phyloP scores from a whole-genome alignment of 1,139 yeast genomes.

The Blastobotrys persicus region DNA sequence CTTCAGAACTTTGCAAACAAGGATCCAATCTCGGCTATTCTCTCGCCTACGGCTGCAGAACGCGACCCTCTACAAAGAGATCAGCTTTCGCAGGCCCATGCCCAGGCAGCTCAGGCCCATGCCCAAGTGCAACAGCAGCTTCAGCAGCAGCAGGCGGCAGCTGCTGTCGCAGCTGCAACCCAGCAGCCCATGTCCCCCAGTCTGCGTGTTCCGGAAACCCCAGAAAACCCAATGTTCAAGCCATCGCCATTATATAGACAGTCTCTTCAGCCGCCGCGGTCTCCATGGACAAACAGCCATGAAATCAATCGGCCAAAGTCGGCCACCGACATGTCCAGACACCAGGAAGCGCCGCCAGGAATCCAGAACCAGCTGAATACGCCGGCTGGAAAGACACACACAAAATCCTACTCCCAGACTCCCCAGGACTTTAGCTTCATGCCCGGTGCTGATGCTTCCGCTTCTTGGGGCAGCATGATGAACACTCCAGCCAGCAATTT shows the following conservation, averaged over 20 bases:
- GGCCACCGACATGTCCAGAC: conserved; percentile 21
- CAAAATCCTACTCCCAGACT: not conserved
- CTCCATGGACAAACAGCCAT: conserved; percentile 26
- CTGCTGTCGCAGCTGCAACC: not conserved
- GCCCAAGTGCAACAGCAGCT: conserved; percentile 12
- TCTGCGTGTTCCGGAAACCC: conserved; percentile 6
- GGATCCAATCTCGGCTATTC: conserved; percentile 31
- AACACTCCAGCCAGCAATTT: conserved; percentile 27
- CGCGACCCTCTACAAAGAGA: conserved; percentile 14
- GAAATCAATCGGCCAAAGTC: conserved; percentile 33
- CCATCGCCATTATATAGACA: conserved; percentile 10
- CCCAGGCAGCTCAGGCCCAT: conserved; percentile 20
- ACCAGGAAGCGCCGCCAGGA: no score
- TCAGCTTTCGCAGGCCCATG: conserved; percentile 15
- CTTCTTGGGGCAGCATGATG: conserved; percentile 31
- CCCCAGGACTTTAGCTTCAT: conserved; percentile 16
- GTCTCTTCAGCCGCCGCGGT: conserved; percentile 13
- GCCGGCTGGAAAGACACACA: conserved; percentile 7
- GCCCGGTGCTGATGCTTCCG: conserved; percentile 25
- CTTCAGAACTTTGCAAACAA: conserved; percentile 35
- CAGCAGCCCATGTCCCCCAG: conserved; percentile 11
- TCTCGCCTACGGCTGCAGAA: conserved; percentile 32
- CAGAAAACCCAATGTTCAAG: not conserved
- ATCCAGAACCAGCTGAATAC: conserved; percentile 9
- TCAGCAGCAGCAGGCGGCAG: conserved; percentile 15